Evolutionary conservation across 257 asterid genomes (phyloP), one percentile per base, ranked within the genome.

Genomic region (Solanum bulbocastanum): DNA sequence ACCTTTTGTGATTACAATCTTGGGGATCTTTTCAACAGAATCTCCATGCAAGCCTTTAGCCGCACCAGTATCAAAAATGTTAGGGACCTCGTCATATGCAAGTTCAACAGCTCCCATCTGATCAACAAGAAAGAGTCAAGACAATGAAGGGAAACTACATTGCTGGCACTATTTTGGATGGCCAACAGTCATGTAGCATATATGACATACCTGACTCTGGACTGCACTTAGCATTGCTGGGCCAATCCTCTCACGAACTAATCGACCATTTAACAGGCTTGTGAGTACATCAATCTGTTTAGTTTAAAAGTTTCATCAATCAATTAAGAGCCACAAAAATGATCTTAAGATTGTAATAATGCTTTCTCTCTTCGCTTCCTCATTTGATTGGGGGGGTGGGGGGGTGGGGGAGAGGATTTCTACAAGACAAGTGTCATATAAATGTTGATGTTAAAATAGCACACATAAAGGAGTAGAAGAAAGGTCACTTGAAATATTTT

Each of bases 161-260:
- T 49, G 13, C 56, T 69, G 39, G 18, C 32, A 36, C 36, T 8
- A 27, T 35, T 36, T 68, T 25, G 68, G 37, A 32, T 78, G 8
- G 73, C 20, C 16, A 78, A 78, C 84, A 18, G 37, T 35, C 23
- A 6, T 7, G 49, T 27, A 42, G 86, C 68, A 42, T 68, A 15
- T 35, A 72, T 18, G 81, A 32, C 22, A 35, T 91, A 95, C 99
- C 98, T 97, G 99, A 90, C 98, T 97, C 88, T 97, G 99, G 82
- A 97, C 99, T 49, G 99, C 98, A 89, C 99, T 97, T 58, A 97
- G 94, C 99, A 96, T 97, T 23, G 99, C 98, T 1, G 99, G 98
- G 85, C 98, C 99, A 39, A 97, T 97, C 82, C 98, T 94, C 90
- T 96, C 99, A 18, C 98, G 98, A 44, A 97, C 99, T 88, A 97